Conservation (phyloP, 1,284 basidiomycete genomes). For the Heliocybe sulcata region DNA sequence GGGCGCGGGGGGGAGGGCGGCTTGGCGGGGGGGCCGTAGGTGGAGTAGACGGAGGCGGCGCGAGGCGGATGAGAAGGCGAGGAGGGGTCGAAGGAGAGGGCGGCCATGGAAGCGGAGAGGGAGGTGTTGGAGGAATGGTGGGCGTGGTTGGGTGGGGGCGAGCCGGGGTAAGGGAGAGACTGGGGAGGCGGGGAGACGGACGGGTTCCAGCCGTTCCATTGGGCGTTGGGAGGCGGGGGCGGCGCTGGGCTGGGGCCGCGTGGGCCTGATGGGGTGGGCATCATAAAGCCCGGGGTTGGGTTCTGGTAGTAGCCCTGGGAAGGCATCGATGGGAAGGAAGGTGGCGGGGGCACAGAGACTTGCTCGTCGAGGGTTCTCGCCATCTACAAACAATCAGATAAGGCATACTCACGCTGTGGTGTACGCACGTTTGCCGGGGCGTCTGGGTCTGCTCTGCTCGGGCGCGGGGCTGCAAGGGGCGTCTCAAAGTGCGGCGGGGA, state of each 20-base stretch:
- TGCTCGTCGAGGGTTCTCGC: slow-evolving; percentile 51
- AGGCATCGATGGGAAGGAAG: slow-evolving; percentile 9
- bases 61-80: slow-evolving; percentile 8
- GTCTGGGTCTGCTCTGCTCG: slow-evolving; percentile 53
- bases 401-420: slow-evolving; percentile 8
- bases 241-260: not conserved
- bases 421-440: slow-evolving; percentile 55
- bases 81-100: slow-evolving; percentile 13
- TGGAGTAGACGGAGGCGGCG: slow-evolving; percentile 13
- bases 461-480: slow-evolving; percentile 62
- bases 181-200: not conserved
- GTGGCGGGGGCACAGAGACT: slow-evolving; percentile 16
- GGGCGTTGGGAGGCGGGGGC: not conserved
- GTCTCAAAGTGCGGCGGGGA: slow-evolving; percentile 44
- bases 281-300: slow-evolving; percentile 3
- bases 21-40: slow-evolving; percentile 19
- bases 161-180: not conserved
- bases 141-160: not conserved
- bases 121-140: slow-evolving; percentile 1
- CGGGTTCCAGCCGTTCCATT: slow-evolving; percentile 2
- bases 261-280: slow-evolving; percentile 10
- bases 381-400: slow-evolving; percentile 41
- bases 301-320: slow-evolving; percentile 4
- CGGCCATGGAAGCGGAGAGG: slow-evolving; percentile 11
- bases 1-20: slow-evolving; percentile 19